Conservation (phyloP, 345 rosid species). For the Hevea brasiliensis region DNA sequence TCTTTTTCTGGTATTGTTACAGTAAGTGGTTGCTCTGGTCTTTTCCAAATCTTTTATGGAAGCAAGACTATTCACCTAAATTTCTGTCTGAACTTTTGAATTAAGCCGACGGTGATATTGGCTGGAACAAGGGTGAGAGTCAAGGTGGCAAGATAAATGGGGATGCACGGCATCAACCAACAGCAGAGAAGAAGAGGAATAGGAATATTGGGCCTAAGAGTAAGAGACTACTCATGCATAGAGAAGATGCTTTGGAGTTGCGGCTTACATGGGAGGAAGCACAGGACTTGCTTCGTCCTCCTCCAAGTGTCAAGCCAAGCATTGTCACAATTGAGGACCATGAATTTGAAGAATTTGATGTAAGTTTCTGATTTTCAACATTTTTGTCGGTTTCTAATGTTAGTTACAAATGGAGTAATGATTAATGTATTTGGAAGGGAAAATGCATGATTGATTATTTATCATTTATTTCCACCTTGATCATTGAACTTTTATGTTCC, state of each 20-base stretch:
- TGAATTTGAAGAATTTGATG: conserved; percentile 92
- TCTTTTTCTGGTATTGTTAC: conserved; percentile 48
- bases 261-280: conserved; percentile 92
- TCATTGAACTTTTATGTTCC: not conserved
- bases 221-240: conserved; percentile 66
- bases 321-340: conserved; percentile 65
- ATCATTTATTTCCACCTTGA: not conserved
- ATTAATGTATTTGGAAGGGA: not conserved
- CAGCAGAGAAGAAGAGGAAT: conserved; percentile 60
- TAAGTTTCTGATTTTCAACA: conserved; percentile 28
- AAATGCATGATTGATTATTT: not conserved
- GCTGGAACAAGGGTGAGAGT: conserved; percentile 48
- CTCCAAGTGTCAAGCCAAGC: conserved; percentile 57
- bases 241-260: conserved; percentile 71
- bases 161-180: conserved; percentile 36
- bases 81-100: conserved; percentile 38
- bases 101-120: conserved; percentile 45
- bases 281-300: conserved; percentile 81
- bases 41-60: conserved; percentile 39
- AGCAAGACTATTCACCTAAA: conserved; percentile 36
- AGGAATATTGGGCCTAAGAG: conserved; percentile 75
- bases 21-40: conserved; percentile 43
- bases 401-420: not conserved
- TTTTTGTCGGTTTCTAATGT: conserved; percentile 5
- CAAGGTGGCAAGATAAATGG: conserved; percentile 40